A percentile compares a stretch with the other conserved stretches of the same genome.
phyloP scores from a whole-genome alignment of 2,329 filamentous ascomycete species.

The Fusarium sp. region DNA sequence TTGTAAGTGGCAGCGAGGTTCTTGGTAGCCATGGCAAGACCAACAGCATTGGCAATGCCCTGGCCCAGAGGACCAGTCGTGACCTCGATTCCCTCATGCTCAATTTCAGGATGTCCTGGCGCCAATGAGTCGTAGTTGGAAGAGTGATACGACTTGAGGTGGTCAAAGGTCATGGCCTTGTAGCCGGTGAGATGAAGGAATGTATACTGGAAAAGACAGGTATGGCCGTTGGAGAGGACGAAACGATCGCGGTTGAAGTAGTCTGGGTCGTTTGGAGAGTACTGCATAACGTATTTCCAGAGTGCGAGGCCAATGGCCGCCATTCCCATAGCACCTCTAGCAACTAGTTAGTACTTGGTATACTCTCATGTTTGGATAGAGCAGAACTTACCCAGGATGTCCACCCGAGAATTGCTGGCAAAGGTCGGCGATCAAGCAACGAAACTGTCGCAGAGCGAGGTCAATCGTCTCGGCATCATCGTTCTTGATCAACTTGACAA shows the following conservation, averaged over 20 bases:
- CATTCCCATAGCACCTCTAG: constrained; percentile 66
- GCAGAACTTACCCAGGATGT: constrained; percentile 68
- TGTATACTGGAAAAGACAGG: constrained; percentile 65
- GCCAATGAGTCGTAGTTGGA: constrained; percentile 60
- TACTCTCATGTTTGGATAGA: not conserved
- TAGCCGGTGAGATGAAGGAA: constrained; percentile 66
- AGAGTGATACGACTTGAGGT: constrained; percentile 66
- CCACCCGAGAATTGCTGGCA: constrained; percentile 78
- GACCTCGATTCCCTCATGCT: constrained; percentile 67
- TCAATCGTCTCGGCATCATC: constrained; percentile 52
- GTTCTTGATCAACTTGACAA: constrained; percentile 44
- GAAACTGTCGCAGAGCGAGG: constrained; percentile 68
- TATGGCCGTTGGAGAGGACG: constrained; percentile 70
- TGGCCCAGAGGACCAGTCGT: constrained; percentile 70
- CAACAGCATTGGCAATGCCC: constrained; percentile 70
- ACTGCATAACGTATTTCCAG: constrained; percentile 73
- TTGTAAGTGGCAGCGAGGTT: constrained; percentile 67
- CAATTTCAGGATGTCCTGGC: constrained; percentile 68
- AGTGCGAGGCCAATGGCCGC: constrained; percentile 69
- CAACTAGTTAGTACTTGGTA: not conserved
- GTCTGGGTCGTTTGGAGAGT: constrained; percentile 64
- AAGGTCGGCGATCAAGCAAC: constrained; percentile 73
- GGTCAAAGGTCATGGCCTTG: constrained; percentile 65
- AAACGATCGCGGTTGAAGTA: constrained; percentile 73
- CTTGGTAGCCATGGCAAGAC: constrained; percentile 68